Conservation (phyloP, 176 grass and related monocot species). For the Canna indica region DNA sequence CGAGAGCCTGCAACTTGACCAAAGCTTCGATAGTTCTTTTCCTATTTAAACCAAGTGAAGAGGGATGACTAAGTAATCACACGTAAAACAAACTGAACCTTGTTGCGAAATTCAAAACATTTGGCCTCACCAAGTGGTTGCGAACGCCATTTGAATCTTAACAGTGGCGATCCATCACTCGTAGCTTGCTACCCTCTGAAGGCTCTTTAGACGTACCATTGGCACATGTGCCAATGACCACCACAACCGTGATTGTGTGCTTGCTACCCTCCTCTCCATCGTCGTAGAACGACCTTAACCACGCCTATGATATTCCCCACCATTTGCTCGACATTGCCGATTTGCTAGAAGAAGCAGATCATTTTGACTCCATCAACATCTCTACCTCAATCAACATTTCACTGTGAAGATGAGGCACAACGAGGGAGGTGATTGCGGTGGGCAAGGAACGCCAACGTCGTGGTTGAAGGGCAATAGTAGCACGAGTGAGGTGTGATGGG, state of each 20-base stretch:
- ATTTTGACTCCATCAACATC: too few relatives aligned
- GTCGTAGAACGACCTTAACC: constrained; percentile 4
- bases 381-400: too few relatives aligned
- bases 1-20: constrained; percentile 83
- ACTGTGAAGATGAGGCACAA: too few relatives aligned
- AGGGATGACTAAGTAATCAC: too few relatives aligned
- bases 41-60: constrained; percentile 21
- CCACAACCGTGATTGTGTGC: not conserved
- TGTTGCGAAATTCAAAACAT: not conserved
- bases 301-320: too few relatives aligned
- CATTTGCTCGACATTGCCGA: too few relatives aligned
- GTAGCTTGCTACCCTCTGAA: constrained; percentile 1
- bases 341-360: too few relatives aligned
- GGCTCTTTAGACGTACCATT: constrained; percentile 15
- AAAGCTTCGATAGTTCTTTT: constrained; percentile 63
- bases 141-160: constrained; percentile 71
- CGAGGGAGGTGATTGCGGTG: too few relatives aligned
- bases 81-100: not conserved
- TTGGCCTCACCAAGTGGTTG: constrained; percentile 59
- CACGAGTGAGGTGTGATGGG: too few relatives aligned
- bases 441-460: too few relatives aligned
- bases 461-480: too few relatives aligned
- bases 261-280: not conserved
- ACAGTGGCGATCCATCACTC: constrained; percentile 35
- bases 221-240: constrained; percentile 22